Conservation (phyloP, 2,329 filamentous ascomycete genomes). For the Cephalotrichum gorgonifer region DNA sequence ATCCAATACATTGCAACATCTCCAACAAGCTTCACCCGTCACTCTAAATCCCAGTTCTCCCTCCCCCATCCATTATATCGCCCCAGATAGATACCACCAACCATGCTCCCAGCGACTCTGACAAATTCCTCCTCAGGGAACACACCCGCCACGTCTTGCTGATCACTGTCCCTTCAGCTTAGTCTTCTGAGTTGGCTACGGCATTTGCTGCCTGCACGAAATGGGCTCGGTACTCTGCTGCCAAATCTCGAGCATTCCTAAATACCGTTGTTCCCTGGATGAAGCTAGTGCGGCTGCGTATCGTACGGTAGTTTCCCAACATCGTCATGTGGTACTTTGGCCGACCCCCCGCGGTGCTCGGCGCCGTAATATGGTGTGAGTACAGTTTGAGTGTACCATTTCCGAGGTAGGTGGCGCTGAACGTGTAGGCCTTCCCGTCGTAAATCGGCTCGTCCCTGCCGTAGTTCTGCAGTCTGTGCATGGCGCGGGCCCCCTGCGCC, state of each 20-base stretch:
- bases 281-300: slow-evolving; percentile 16
- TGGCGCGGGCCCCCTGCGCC: slow-evolving; percentile 23
- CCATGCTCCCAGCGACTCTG: too few species aligned
- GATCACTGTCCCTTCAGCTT: not conserved
- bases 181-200: slow-evolving; percentile 3
- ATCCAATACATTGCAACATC: too few species aligned
- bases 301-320: slow-evolving; percentile 17
- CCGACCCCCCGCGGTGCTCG: slow-evolving; percentile 1
- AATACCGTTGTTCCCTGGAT: slow-evolving; percentile 22
- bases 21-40: too few species aligned
- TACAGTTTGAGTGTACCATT: not conserved
- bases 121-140: too few species aligned
- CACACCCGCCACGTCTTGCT: too few species aligned
- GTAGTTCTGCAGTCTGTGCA: slow-evolving; percentile 26
- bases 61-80: too few species aligned
- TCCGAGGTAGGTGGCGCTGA: slow-evolving; percentile 15
- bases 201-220: slow-evolving; percentile 20
- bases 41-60: too few species aligned
- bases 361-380: not conserved
- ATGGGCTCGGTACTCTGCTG: slow-evolving; percentile 21
- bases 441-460: slow-evolving; percentile 18
- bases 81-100: too few species aligned
- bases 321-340: slow-evolving; percentile 31
- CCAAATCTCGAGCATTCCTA: slow-evolving; percentile 26
- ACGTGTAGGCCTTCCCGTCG: slow-evolving; percentile 26